Conservation (phyloP, 805 yeast species). For the Lipomyces sp. region DNA sequence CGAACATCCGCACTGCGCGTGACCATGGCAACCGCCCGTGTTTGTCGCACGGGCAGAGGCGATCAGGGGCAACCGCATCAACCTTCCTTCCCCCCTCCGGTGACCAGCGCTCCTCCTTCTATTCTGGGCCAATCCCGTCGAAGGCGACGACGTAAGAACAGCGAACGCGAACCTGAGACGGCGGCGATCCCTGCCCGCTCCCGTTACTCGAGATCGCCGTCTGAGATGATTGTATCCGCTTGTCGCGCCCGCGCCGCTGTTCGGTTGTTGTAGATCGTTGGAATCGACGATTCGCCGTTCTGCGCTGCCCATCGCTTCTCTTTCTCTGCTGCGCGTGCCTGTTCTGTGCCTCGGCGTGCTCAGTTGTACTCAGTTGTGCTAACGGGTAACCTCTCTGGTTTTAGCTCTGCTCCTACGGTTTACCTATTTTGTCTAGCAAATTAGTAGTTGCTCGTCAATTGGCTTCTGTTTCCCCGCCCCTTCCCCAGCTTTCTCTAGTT, state of each 20-base stretch:
- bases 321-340: background rate
- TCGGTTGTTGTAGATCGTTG: background rate
- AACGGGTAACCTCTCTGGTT: background rate
- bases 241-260: slow-evolving; percentile 2
- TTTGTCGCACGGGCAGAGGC: background rate
- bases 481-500: too few relatives aligned
- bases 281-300: background rate
- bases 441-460: background rate
- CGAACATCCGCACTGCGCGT: background rate
- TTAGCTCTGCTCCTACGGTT: background rate
- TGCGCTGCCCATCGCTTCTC: background rate
- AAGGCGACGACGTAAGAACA: background rate
- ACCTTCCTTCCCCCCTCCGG: background rate
- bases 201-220: background rate
- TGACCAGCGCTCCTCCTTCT: background rate
- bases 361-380: background rate
- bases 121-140: background rate
- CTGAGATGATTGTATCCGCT: background rate
- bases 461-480: background rate
- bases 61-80: background rate
- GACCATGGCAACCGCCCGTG: slow-evolving; percentile 1
- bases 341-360: slow-evolving; percentile 1
- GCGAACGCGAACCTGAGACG: background rate
- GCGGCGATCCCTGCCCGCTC: background rate
- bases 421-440: too few relatives aligned